These are phyloP conservation scores for Jimgerdemannia flammicorona DNA, from an alignment of 192 early-diverging fungal genomes.

Conservation along the genomic window DNA sequence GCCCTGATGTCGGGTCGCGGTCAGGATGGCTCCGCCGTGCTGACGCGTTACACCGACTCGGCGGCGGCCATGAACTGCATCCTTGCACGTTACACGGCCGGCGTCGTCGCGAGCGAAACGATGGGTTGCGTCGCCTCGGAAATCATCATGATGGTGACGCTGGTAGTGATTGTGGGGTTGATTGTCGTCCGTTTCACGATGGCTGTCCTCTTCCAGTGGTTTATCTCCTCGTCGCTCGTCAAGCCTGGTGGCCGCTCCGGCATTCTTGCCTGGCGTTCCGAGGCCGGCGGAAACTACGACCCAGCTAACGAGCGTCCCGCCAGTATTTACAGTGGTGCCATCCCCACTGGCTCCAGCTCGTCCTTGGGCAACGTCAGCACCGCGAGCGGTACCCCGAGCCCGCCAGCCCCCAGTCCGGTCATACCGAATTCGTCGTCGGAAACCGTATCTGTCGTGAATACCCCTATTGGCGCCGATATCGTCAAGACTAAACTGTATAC, in stretches of 20 bases:
- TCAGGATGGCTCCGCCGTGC: constrained; percentile 26
- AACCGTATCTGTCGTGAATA: constrained; percentile 13
- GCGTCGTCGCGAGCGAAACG: constrained; percentile 47
- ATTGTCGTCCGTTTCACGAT: constrained; percentile 57
- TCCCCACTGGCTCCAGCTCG: constrained; percentile 19
- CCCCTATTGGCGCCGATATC: constrained; percentile 28
- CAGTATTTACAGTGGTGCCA: constrained; percentile 26
- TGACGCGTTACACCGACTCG: constrained; percentile 9
- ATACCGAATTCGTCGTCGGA: constrained; percentile 2
- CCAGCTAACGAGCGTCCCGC: constrained; percentile 10
- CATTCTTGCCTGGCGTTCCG: constrained; percentile 21
- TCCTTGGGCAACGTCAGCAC: background rate
- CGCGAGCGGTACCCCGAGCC: constrained; percentile 3
- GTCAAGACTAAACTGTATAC: constrained; percentile 58
- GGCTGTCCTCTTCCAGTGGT: constrained; percentile 59
- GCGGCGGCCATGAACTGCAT: constrained; percentile 43
- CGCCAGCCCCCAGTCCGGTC: constrained; percentile 9
- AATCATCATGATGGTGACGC: constrained; percentile 49
- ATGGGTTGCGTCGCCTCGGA: constrained; percentile 55
- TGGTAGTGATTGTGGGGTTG: constrained; percentile 49
- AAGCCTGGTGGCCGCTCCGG: constrained; percentile 37
- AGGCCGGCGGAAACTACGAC: constrained; percentile 22
- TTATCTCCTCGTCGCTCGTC: constrained; percentile 50
- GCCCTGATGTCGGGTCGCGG: constrained; percentile 12
- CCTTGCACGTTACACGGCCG: constrained; percentile 38